These are phyloP conservation scores for Fagopyrum tataricum DNA, from an alignment of 148 eudicot genomes.

Conservation along the genomic window DNA sequence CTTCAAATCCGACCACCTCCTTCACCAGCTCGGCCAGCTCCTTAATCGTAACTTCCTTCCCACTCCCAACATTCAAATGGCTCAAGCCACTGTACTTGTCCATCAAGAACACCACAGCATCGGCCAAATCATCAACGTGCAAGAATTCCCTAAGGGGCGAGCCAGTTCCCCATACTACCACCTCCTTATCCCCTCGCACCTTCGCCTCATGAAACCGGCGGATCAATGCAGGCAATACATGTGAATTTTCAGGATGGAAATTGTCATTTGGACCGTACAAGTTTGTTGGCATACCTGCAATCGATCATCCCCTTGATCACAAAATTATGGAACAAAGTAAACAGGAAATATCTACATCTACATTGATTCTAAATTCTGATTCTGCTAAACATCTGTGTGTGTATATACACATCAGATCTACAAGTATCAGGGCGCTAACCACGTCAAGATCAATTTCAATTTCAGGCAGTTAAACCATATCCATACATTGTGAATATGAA, in stretches of 20 bases:
- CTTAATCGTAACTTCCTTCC: slow-evolving; percentile 85
- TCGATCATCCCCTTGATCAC: background rate
- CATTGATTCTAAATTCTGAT: background rate
- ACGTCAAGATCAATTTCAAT: background rate
- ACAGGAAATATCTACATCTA: background rate
- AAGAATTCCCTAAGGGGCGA: slow-evolving; percentile 83
- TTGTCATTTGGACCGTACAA: slow-evolving; percentile 94
- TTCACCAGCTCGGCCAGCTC: slow-evolving; percentile 93
- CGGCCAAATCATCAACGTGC: slow-evolving; percentile 92
- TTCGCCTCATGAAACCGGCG: slow-evolving; percentile 93
- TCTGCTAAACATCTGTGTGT: background rate
- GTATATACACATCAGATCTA: background rate
- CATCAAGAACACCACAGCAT: slow-evolving; percentile 70
- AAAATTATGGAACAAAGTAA: background rate
- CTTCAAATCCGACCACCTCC: slow-evolving; percentile 84
- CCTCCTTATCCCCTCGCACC: slow-evolving; percentile 45
- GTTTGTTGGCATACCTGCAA: slow-evolving; percentile 83
- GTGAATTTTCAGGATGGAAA: slow-evolving; percentile 92
- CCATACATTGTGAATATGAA: background rate
- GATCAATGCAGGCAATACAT: slow-evolving; percentile 84
- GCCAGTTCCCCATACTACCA: slow-evolving; percentile 97
- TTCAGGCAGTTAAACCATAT: background rate
- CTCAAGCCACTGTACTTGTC: slow-evolving; percentile 70
- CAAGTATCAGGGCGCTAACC: background rate
- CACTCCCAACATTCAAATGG: slow-evolving; percentile 96